Evolutionary conservation across 2,329 filamentous ascomycete species (phyloP).

Genomic region (Blastomyces percursus): DNA sequence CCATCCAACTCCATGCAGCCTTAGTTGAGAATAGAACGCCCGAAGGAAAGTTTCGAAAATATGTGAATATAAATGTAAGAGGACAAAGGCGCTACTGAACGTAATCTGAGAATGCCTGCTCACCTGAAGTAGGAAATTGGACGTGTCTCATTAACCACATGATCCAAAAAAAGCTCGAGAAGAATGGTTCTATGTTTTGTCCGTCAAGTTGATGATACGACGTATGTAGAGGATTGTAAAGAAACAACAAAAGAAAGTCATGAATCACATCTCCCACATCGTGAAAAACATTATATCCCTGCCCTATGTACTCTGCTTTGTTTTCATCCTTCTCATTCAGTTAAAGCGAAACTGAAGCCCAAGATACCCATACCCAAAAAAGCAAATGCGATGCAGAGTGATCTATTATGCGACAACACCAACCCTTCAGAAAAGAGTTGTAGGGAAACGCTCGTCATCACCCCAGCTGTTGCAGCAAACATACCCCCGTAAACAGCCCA

Average conservation of each 20-base stretch:
- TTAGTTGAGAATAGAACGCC: not conserved
- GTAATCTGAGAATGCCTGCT: not conserved
- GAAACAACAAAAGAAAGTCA: not conserved
- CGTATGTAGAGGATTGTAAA: not conserved
- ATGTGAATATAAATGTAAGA: not conserved
- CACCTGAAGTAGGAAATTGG: not conserved
- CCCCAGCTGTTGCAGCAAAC: conserved; percentile 81
- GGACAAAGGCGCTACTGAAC: not conserved
- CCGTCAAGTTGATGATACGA: not conserved
- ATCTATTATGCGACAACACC: conserved; percentile 51
- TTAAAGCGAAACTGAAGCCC: conserved; percentile 73
- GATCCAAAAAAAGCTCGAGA: not conserved
- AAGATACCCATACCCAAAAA: conserved; percentile 65
- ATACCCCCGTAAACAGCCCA: conserved; percentile 50
- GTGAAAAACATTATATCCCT: not conserved
- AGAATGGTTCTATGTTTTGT: not conserved
- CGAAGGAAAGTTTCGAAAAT: not conserved
- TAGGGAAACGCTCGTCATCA: conserved; percentile 89
- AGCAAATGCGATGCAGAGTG: conserved; percentile 29
- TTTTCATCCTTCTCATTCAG: conserved; percentile 37
- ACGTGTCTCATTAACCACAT: not conserved
- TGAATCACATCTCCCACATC: not conserved
- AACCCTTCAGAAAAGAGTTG: conserved; percentile 81
- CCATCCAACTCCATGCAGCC: not conserved
- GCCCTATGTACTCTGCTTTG: not conserved